Conservation (phyloP, 768 basidiomycete genomes). For the Tylopilus vinaceipallidus region DNA sequence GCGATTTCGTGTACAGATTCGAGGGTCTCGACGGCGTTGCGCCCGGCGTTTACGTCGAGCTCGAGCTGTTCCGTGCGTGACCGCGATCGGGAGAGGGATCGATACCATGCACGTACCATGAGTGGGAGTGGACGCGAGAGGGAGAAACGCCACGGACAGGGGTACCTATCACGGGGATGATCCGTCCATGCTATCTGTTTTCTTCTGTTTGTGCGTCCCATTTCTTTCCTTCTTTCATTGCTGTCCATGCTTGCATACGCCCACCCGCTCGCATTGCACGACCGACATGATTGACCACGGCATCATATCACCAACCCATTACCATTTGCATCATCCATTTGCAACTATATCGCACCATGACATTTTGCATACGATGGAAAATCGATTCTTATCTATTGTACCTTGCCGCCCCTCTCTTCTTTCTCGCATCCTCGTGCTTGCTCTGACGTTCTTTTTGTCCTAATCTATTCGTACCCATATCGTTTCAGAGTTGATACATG, state of each 20-base stretch:
- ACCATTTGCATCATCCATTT: not conserved
- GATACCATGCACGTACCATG: slow-evolving; percentile 14
- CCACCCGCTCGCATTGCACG: not conserved
- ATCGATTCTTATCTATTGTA: not conserved
- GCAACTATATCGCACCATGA: not conserved
- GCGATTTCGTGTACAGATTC: slow-evolving; percentile 33
- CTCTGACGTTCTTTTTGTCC: not conserved
- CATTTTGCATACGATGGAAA: slow-evolving; percentile 2
- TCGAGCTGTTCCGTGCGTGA: slow-evolving; percentile 18
- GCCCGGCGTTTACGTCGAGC: slow-evolving; percentile 32
- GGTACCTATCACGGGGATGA: slow-evolving; percentile 13
- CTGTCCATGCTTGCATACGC: not conserved
- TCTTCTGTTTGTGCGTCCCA: not conserved
- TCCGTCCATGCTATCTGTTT: not conserved
- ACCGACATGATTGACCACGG: not conserved
- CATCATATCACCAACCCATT: not conserved
- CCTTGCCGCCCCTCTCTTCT: not conserved
- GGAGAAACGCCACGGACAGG: slow-evolving; percentile 17
- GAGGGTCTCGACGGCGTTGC: slow-evolving; percentile 34
- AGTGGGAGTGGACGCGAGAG: slow-evolving; percentile 9
- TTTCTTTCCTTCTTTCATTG: not conserved
- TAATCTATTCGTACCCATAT: slow-evolving; percentile 5
- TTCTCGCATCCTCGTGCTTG: not conserved
- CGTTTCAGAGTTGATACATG: not conserved
- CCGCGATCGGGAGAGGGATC: slow-evolving; percentile 13